Conservation (phyloP, 1,284 basidiomycete species). For the Rhodotorula glutinis region DNA sequence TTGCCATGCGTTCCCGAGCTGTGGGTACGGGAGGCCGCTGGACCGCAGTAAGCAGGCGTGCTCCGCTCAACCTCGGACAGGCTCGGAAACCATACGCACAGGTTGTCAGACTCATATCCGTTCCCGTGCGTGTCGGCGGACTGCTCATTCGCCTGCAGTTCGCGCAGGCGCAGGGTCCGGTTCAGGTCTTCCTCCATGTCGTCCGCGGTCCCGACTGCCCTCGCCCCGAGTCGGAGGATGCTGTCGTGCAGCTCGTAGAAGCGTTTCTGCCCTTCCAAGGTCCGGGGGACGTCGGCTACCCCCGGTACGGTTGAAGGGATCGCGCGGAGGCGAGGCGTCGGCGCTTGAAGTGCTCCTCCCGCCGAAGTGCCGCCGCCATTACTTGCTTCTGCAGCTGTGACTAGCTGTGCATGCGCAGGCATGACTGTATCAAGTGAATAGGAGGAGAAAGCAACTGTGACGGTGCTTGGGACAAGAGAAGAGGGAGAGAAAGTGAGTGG, state of each 20-base stretch:
- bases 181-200: not conserved
- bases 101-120: no score
- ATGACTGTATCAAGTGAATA: no score
- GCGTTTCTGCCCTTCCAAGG: not conserved
- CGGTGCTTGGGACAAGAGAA: no score
- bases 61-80: no score
- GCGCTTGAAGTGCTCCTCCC: not conserved
- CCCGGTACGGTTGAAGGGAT: not conserved
- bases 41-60: no score
- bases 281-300: constrained; percentile 11
- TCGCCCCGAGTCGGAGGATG: not conserved
- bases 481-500: no score
- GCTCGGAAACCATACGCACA: no score
- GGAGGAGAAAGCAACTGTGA: no score
- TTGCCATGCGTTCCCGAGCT: no score
- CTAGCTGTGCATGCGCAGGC: no score
- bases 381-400: not conserved
- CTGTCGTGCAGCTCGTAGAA: constrained; percentile 6
- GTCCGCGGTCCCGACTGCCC: not conserved
- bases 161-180: not conserved
- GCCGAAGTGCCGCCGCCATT: not conserved
- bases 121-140: no score
- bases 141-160: not conserved
- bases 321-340: not conserved
- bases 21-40: no score